Evolutionary conservation across 2,329 filamentous ascomycete genomes (phyloP), one percentile per base, ranked within the genome.

Genomic region (Epicoccum nigrum): DNA sequence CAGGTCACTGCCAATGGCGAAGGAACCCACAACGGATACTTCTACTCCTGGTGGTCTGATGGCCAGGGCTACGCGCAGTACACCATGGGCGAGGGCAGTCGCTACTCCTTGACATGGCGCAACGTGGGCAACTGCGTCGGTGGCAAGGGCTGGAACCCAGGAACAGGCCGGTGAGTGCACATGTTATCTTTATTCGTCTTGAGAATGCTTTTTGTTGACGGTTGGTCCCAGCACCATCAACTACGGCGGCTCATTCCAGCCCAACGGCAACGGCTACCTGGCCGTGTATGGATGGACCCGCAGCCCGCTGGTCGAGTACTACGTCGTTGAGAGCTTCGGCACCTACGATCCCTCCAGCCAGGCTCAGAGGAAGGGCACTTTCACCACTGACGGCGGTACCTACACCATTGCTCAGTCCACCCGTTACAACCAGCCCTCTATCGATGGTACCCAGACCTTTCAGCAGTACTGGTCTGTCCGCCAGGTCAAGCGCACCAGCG

Each of bases 41-140:
- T 80, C 74, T 85, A 82, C 69, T 83, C 80, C 7, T 84, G 78
- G 74, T 86, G 81, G 81, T 83, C 77, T 37, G 81, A 84, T 50
- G 77, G 78, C 28, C 70, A 66, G 8, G 60, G 59, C 16, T 53
- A 41, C 9, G 63, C 60, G 4, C 53, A 50, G 6, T 68, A 63
- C 54, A 64, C 43, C 27, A 64, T 62, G 43, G 53, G 55, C 20
- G 56, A 56, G 13, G 59, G 54, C 30, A 58, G 63, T 44, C 58
- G 56, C 39, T 68, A 67, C 47, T 58, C 56, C n/a, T 51, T 57
- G 42, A 53, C 37, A 7, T 67, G 63, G 63, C 53, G 51, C 38
- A 60, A 62, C 32, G 55, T 55, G 3, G 62, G 64, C 41, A 65
- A 63, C 40, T 68, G 61, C 12, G 64, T 68, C 5, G 63, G 61